Percentiles rank a stretch among this genome's conserved stretches.
phyloP scores from a whole-genome alignment of 345 rosid species.

The Hibiscus syriacus region DNA sequence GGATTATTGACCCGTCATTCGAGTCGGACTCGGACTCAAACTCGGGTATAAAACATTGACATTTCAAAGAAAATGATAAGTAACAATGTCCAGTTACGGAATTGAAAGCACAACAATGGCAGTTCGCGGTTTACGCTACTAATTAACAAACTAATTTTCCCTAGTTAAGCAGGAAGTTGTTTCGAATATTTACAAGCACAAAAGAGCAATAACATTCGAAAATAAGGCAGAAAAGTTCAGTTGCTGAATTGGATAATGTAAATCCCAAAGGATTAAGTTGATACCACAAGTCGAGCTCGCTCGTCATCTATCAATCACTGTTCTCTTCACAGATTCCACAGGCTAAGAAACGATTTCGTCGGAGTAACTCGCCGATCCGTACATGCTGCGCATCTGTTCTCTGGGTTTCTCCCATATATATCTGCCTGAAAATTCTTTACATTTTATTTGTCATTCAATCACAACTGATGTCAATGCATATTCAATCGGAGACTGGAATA shows the following conservation, averaged over 20 bases:
- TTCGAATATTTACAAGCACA: not conserved
- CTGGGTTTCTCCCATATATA: not conserved
- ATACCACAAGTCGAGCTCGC: no score
- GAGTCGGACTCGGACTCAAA: no score
- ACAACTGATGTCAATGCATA: not conserved
- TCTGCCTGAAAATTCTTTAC: conserved; percentile 1
- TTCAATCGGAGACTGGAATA: not conserved
- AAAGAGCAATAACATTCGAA: not conserved
- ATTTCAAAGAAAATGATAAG: no score
- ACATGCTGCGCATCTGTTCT: conserved; percentile 5
- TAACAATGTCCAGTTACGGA: no score
- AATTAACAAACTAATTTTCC: not conserved
- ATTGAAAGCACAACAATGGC: not conserved
- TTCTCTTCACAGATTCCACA: conserved; percentile 1
- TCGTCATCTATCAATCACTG: no score
- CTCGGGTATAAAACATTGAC: no score
- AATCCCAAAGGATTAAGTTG: not conserved
- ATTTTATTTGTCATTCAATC: not conserved
- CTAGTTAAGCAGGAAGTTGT: not conserved
- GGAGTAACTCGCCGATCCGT: not conserved
- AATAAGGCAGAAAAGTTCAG: not conserved
- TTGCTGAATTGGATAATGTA: not conserved
- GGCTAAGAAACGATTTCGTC: conserved; percentile 10
- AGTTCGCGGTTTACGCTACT: not conserved
- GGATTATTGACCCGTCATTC: no score